These are phyloP conservation scores for Trapa incisa DNA, from an alignment of 345 rosid genomes.

Conservation along the genomic window DNA sequence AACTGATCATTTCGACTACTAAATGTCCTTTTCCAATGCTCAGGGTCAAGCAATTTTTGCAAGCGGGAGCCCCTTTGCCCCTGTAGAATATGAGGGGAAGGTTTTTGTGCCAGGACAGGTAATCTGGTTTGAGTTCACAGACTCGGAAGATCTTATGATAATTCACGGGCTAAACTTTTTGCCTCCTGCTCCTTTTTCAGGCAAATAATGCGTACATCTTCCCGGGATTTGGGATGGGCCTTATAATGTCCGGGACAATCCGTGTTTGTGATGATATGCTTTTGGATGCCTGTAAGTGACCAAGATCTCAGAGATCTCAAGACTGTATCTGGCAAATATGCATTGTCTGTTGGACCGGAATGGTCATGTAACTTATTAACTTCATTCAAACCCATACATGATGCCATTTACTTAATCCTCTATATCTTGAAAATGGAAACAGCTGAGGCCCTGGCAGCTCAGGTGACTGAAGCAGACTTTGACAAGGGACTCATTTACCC, in stretches of 20 bases:
- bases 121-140: not conserved
- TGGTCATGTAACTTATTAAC: no score
- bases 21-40: not conserved
- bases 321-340: no score
- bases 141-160: not conserved
- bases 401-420: not conserved
- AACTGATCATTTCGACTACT: not conserved
- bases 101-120: conserved; percentile 79
- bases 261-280: conserved; percentile 96
- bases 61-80: conserved; percentile 84
- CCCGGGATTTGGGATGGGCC: conserved; percentile 92
- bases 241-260: conserved; percentile 88
- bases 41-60: conserved; percentile 94
- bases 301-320: not conserved
- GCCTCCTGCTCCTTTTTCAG: conserved; percentile 16
- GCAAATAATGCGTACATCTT: conserved; percentile 94
- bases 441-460: conserved; percentile 85
- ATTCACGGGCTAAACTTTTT: not conserved
- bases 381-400: no score
- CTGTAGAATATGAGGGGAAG: conserved; percentile 62
- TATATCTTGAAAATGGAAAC: conserved; percentile 6
- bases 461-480: conserved; percentile 63
- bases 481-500: conserved; percentile 82
- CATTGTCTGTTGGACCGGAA: not conserved
- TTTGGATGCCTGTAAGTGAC: conserved; percentile 64